A percentile compares a stretch with the other conserved stretches of the same genome.
Conservation (phyloP, 768 basidiomycete species). For the Amanita pseudoporphyria region DNA sequence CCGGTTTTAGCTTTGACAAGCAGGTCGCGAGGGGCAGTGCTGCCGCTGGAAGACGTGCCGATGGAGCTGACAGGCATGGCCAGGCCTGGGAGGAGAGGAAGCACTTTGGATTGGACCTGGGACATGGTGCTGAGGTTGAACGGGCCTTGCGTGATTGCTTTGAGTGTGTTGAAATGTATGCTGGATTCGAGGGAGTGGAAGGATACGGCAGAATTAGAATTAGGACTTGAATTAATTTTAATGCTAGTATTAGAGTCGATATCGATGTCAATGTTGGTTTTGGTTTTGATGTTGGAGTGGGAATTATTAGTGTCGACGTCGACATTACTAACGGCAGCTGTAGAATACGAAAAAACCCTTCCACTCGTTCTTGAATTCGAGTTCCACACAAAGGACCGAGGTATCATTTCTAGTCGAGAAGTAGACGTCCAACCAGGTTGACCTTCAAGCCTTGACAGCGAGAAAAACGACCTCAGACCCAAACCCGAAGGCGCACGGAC, state of each 20-base stretch:
- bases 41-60: no score
- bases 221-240: no score
- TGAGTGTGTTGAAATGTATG: constrained; percentile 33
- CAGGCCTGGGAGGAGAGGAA: constrained; percentile 65
- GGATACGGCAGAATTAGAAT: neutral
- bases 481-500: neutral
- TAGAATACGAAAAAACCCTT: neutral
- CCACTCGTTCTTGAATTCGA: no score
- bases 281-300: neutral
- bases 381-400: no score
- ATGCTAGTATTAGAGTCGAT: neutral
- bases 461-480: neutral
- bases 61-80: no score
- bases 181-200: constrained; percentile 29
- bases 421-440: no score
- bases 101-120: constrained; percentile 71
- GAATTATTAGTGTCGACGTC: neutral
- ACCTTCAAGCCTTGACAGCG: neutral
- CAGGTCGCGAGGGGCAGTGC: constrained; percentile 58
- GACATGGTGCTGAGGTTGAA: constrained; percentile 70
- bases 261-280: neutral
- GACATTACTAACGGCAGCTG: neutral
- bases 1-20: constrained; percentile 85
- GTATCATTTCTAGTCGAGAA: neutral
- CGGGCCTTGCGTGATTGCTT: constrained; percentile 52